A percentile compares a stretch with the other conserved stretches of the same genome.
phyloP scores from a whole-genome alignment of 345 rosid genomes.

The Carallia pectinifolia region DNA sequence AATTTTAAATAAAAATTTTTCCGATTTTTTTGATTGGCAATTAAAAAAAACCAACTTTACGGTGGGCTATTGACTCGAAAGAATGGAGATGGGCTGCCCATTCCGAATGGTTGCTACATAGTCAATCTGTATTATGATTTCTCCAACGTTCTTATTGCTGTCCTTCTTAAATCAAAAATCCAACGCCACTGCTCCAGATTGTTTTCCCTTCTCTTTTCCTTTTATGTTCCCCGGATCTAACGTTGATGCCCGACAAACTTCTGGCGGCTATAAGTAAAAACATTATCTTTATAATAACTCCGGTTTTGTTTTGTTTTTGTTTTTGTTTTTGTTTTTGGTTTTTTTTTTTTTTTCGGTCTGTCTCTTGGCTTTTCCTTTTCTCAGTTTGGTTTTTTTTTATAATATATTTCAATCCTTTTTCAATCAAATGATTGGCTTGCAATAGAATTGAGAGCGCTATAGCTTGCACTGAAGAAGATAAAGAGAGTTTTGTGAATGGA shows the following conservation, averaged over 20 bases:
- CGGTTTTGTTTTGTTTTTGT: slow-evolving; percentile 17
- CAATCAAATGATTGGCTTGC: slow-evolving; percentile 27
- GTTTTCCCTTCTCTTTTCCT: slow-evolving; percentile 19
- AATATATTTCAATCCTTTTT: not conserved
- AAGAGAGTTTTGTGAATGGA: slow-evolving; percentile 48
- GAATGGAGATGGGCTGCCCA: too few species aligned
- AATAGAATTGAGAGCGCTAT: slow-evolving; percentile 6
- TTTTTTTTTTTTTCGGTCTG: not conserved
- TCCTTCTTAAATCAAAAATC: slow-evolving; percentile 16
- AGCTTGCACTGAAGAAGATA: slow-evolving; percentile 9
- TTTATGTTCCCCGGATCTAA: not conserved
- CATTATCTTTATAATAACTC: slow-evolving; percentile 19
- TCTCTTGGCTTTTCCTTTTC: not conserved
- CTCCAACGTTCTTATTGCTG: slow-evolving; percentile 7
- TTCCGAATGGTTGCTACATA: too few species aligned
- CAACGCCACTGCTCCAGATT: slow-evolving; percentile 20
- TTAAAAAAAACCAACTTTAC: too few species aligned
- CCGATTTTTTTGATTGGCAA: too few species aligned
- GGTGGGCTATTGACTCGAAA: too few species aligned
- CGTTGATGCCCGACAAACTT: slow-evolving; percentile 14
- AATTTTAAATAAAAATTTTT: too few species aligned
- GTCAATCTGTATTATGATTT: slow-evolving; percentile 3
- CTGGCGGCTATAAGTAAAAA: not conserved
- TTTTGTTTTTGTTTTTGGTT: not conserved
- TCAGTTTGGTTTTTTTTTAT: too few species aligned